Base-by-base conservation (phyloP, 305 asterid genomes). In the Andrographis paniculata region DNA sequence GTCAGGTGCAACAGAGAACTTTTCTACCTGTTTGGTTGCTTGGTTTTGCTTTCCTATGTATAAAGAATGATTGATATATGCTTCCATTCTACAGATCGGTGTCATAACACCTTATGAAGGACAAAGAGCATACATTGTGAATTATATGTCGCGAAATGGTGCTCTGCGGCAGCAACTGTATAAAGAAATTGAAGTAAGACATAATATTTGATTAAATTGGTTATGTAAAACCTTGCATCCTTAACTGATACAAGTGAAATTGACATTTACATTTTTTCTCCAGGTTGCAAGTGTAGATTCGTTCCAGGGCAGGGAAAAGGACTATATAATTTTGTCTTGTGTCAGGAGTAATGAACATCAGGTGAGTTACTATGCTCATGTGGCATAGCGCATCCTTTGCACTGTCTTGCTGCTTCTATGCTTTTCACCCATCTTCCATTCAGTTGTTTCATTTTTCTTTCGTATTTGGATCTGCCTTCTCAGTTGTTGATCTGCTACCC, bases 271-370 rank as follows among this genome's bases (percentile, higher is more conserved):
- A 53, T 12, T 66, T 51, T 30, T 70, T 24, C 56, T 55, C 53
- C 81, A 92, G 97, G 99, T 92, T 53, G 99, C 99, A 44, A 93
- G 99, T 28, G 97, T 93, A 20, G 99, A 93, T 67, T 93, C 97
- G 57, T 93, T 87, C 66, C 97, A 93, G 68, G 99, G 99, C 60
- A 76, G 99, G 75, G 99, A 93, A 65, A 93, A 93, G 56, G 99
- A 93, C 68, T 87, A 87, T 46, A 93, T 93, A 47, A 93, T 93
- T 64, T 65, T 87, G 69, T 93, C 99, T 22, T 93, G 99, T 43
- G 99, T 93, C 66, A 84, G 99, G 79, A 93, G 99, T 72, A 93
- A 93, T 50, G 99, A 87, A 55, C 99, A 87, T 76, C 99, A 92
- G 86, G 97, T 92, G 63, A 49, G 75, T 58, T 50, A 52, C 47